Percentiles rank a stretch among this genome's conserved stretches.
These are phyloP conservation scores for Casaregolazyma suthepensis DNA, from an alignment of 1,139 yeast species.

Conservation along the genomic window DNA sequence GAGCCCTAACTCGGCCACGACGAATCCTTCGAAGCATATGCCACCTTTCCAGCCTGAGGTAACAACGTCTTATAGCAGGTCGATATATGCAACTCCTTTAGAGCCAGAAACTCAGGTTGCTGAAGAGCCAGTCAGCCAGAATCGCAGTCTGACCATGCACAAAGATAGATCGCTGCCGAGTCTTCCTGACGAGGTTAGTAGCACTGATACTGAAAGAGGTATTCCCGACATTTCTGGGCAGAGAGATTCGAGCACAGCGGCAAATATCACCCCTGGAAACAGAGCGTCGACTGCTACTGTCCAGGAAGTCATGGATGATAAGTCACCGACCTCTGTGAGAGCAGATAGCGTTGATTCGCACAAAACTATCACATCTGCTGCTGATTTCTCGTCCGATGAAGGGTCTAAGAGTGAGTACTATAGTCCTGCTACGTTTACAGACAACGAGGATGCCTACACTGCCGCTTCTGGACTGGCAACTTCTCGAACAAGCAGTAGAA, in stretches of 20 bases:
- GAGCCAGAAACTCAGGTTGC: not conserved
- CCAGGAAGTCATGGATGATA: not conserved
- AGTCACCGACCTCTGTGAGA: not conserved
- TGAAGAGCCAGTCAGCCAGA: not conserved
- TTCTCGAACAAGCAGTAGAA: not conserved
- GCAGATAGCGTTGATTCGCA: not conserved
- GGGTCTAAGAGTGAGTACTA: constrained; percentile 4
- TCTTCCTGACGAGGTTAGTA: not conserved
- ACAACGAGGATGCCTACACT: constrained; percentile 1
- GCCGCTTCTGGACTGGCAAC: not conserved
- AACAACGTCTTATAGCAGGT: not conserved
- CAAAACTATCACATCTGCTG: not conserved
- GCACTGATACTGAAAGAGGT: not conserved
- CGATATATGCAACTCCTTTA: not conserved
- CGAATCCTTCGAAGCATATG: not conserved
- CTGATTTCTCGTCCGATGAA: constrained; percentile 1
- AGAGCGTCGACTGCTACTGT: not conserved
- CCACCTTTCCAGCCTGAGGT: not conserved
- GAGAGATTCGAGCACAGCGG: not conserved
- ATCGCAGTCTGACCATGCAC: not conserved
- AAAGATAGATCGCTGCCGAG: not conserved
- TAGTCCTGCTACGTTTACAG: constrained; percentile 1
- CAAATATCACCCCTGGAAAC: not conserved
- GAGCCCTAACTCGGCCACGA: not conserved
- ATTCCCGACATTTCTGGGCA: not conserved